Base-by-base conservation (phyloP, 139 green algal genomes). In the Micromonas pusilla region DNA sequence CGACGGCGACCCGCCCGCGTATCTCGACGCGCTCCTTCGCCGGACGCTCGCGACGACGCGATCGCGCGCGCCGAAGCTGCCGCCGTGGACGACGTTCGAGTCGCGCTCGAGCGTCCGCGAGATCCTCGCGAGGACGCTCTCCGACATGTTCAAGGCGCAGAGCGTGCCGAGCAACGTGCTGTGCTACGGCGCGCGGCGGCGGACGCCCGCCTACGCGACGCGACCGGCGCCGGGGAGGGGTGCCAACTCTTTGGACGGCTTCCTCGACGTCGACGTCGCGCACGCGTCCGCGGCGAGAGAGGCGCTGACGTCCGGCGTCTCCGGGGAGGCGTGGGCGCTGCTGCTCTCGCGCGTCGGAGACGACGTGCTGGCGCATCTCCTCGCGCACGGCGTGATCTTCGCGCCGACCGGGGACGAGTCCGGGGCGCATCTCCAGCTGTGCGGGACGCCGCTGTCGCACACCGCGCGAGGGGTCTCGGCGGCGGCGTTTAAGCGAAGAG, bases 261-360 rank as follows among this genome's bases (percentile, higher is more conserved):
- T 9, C 45, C 9, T 16, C 45, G 45, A 57, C 45, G 9, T 57
- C 45, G 45, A 57, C 9, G 45, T 57, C 45, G 45, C 16, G 9
- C 9, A 9, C 45, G 45, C 45, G 45, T 57, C 45, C 45, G 45
- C 45, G 9, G 45, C 45, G 9, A 57, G 9, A 16, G 16, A 57
- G 16, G 9, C 45, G 45, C 45, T 57, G 45, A n/a, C n/a, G n/a
- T n/a, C n/a, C n/a, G n/a, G n/a, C n/a, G 9, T 57, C 45, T 9
- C 3, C n/a, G 34, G 37, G n/a, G 38, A 71, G 21, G 34, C 78
- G 30, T 87, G 86, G 85, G 72, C 76, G 68, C 75, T 83, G 65
- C 78, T 94, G 79, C 87, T 90, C 53, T 74, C 76, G 1, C 81
- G 87, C 13, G 82, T 91, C 13, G 90, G 90, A 0, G 88, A 93